Evolutionary conservation across 2,329 filamentous ascomycete genomes (phyloP).

Genomic region (Lachnum nothofagi): DNA sequence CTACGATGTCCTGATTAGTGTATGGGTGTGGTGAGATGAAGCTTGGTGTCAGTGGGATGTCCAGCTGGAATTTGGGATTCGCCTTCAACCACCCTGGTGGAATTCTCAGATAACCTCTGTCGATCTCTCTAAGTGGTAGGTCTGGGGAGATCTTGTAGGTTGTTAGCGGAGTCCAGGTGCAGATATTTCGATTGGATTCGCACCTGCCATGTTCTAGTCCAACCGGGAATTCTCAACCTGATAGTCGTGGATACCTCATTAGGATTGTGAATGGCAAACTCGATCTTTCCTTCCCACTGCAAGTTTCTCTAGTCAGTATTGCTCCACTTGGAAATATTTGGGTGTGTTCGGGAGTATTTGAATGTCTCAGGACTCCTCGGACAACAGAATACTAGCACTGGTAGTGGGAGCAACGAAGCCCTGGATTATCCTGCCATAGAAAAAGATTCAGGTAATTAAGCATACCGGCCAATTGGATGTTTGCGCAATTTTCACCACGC

Average conservation of each 20-base stretch:
- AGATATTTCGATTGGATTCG: not conserved
- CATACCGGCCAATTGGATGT: conserved; percentile 54
- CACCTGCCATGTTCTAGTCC: conserved; percentile 39
- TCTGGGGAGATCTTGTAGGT: conserved; percentile 12
- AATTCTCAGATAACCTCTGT: conserved; percentile 48
- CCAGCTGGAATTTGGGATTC: conserved; percentile 41
- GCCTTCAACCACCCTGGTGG: conserved; percentile 36
- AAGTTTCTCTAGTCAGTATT: too few relatives aligned
- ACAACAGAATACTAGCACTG: too few relatives aligned
- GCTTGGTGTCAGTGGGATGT: conserved; percentile 43
- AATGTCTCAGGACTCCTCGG: too few relatives aligned
- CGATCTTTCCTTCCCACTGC: conserved; percentile 48
- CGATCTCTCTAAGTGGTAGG: conserved; percentile 25
- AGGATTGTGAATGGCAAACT: conserved; percentile 39
- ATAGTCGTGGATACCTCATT: conserved; percentile 36
- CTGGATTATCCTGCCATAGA: too few relatives aligned
- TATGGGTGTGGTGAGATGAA: conserved; percentile 50
- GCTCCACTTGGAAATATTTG: too few relatives aligned
- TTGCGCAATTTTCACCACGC: conserved; percentile 42
- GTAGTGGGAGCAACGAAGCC: too few relatives aligned
- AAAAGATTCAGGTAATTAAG: too few relatives aligned
- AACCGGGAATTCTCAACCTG: conserved; percentile 49
- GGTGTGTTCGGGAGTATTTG: too few relatives aligned
- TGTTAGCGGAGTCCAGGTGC: conserved; percentile 25
- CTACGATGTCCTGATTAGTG: conserved; percentile 50